Evolutionary conservation across 306 rosid species (phyloP), one percentile per base, ranked within the genome.

Genomic region (Senna tora): DNA sequence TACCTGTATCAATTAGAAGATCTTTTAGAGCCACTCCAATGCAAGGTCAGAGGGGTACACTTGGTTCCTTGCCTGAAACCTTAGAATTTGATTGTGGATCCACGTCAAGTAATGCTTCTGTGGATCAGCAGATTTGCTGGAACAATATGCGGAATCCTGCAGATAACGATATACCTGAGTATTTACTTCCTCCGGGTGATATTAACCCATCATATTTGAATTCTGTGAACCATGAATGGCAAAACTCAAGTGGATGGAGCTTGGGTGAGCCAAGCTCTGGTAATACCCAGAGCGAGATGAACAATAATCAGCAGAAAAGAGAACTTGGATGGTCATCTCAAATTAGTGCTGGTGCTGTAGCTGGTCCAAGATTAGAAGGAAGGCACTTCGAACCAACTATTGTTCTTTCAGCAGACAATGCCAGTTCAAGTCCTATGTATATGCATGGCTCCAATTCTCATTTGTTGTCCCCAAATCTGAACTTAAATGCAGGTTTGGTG

Each of bases 31-130:
- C 20, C 50, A 72, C 76, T 84, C 76, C 79, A 80, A 89, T 91
- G 96, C 93, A 91, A 91, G 91, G 96, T 85, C 88, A 85, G 82
- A 89, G 97, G 82, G 90, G 97, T 83, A 77, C 85, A 65, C 45
- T 89, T 46, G 93, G 91, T 81, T 84, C 90, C 56, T 81, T 89
- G 77, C 75, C 93, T 50, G 93, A 91, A 74, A 82, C 91, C 34
- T 68, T 91, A 56, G 90, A 91, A 65, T 87, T 89, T 72, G 89
- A 91, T 41, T 88, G 82, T 81, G 97, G 92, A 51, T 74, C 88
- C 67, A 39, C 90, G n/a, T 86, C 96, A n/a, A 81, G 76, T 54
- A 87, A 82, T 74, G 52, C 90, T 64, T 59, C 87, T 43, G 68
- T 73, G 64, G 92, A 82, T 63, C 96, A 84, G 83, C 91, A 80